Percentiles rank a stretch among this genome's conserved stretches.
Conservation (phyloP, 306 rosid species). For the Albizia julibrissin region DNA sequence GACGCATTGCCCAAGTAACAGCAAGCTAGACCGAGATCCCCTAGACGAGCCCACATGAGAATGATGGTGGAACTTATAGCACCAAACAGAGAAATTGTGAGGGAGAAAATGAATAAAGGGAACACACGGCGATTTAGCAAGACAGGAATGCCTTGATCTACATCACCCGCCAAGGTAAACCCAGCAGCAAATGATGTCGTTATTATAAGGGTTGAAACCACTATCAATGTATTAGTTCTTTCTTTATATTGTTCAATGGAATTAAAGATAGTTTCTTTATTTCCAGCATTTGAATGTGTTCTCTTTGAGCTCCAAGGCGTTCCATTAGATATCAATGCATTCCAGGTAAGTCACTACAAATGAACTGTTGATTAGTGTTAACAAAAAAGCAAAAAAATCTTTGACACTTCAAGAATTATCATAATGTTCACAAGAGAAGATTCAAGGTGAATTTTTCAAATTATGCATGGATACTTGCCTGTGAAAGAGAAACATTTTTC, state of each 20-base stretch:
- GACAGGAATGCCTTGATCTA: constrained; percentile 1
- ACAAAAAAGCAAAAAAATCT: neutral
- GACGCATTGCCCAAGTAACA: neutral
- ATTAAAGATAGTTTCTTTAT: neutral
- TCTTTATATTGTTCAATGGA: neutral
- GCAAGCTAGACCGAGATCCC: constrained; percentile 2
- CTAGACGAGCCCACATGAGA: constrained; percentile 38
- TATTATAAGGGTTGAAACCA: constrained; percentile 37
- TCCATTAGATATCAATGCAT: constrained; percentile 20
- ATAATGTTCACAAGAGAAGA: too few relatives aligned
- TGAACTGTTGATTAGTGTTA: neutral
- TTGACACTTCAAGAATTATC: too few relatives aligned
- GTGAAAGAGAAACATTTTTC: neutral
- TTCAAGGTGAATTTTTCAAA: neutral
- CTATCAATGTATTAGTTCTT: constrained; percentile 23
- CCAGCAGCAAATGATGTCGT: constrained; percentile 42
- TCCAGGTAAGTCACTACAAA: constrained; percentile 30
- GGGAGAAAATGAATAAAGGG: constrained; percentile 22
- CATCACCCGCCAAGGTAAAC: constrained; percentile 35
- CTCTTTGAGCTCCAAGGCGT: too few relatives aligned
- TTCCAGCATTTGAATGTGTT: neutral
- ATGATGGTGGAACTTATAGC: constrained; percentile 29
- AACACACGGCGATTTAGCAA: constrained; percentile 8
- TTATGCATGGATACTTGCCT: neutral
- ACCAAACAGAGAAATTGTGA: constrained; percentile 38